Percentiles rank a stretch among this genome's conserved stretches.
Evolutionary conservation across 75 land plant genomes (phyloP).

Genomic region (Picea sitchensis): DNA sequence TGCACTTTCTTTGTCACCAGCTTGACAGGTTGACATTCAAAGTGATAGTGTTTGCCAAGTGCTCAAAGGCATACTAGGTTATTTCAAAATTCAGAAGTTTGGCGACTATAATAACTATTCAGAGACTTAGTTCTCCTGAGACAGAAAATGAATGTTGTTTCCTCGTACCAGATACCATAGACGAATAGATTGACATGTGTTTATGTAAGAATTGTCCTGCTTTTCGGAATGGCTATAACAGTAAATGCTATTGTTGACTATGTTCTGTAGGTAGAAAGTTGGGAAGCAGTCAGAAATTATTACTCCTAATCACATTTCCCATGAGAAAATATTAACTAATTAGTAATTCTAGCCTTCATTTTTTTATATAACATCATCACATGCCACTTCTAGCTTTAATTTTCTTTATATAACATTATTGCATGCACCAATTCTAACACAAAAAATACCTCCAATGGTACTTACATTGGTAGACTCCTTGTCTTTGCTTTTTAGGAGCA

Average conservation of each 20-base stretch:
- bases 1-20: too few species aligned
- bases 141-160: too few species aligned
- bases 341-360: neutral
- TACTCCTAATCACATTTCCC: neutral
- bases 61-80: too few species aligned
- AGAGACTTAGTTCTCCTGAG: too few species aligned
- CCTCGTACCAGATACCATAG: too few species aligned
- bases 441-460: neutral
- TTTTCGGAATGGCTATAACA: too few species aligned
- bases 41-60: too few species aligned
- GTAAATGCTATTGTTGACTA: neutral
- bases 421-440: neutral
- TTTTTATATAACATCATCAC: neutral
- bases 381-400: neutral
- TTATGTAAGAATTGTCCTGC: too few species aligned
- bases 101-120: too few species aligned
- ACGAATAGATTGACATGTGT: too few species aligned
- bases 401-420: neutral
- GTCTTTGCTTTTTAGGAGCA: constrained; percentile 57
- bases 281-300: neutral
- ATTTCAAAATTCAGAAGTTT: too few species aligned
- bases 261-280: neutral
- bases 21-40: too few species aligned
- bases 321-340: neutral
- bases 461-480: constrained; percentile 41